Evolutionary conservation across 768 basidiomycete genomes (phyloP), one percentile per base, ranked within the genome.

Genomic region (Leccinum subtestaceum): DNA sequence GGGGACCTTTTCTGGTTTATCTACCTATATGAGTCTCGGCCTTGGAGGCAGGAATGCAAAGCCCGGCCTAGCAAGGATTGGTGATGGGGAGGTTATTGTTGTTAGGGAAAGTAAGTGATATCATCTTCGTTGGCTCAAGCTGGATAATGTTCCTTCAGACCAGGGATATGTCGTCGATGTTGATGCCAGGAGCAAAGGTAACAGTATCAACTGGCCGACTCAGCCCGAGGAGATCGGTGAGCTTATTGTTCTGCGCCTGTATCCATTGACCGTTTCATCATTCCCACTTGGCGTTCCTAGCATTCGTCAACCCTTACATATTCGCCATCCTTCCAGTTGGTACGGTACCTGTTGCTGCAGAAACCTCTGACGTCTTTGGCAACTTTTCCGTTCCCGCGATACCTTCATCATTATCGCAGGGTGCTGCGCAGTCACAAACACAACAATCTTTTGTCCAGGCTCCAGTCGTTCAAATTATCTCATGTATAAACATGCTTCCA

Each of bases 21-120:
- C 89, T 3, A 89, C 89, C 4, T 95, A 94, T 65, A 93, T 95
- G 91, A 88, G 85, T 2, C 77, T 93, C 23, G 89, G 91, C 1
- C 75, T 93, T 8, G 89, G 89, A 9, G 80, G 85, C 4, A 93
- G 88, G 70, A 79, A 80, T 13, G 55, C 51, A 8, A 93, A 87
- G 71, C 87, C 90, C 2, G 81, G 79, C 6, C 76, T 85, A 10
- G 75, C 84, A 2, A 78, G 77, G 13, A 72, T 88, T 27, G 76
- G 75, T 34, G 84, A 87, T 7, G 78, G 77, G 0, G 89, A 95
- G 65, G 81, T 83, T 8, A 72, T 95, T 4, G 81, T 94, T 36
- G 81, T 84, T 2, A 91, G 87, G 73, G 93, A 95, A 56, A 84
- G 93, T 95, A 63, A 70, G 87, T 79, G 23, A 2, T n/a, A 19